Evolutionary conservation across 495 filamentous ascomycete species (phyloP).

Genomic region (Neurospora sp.): DNA sequence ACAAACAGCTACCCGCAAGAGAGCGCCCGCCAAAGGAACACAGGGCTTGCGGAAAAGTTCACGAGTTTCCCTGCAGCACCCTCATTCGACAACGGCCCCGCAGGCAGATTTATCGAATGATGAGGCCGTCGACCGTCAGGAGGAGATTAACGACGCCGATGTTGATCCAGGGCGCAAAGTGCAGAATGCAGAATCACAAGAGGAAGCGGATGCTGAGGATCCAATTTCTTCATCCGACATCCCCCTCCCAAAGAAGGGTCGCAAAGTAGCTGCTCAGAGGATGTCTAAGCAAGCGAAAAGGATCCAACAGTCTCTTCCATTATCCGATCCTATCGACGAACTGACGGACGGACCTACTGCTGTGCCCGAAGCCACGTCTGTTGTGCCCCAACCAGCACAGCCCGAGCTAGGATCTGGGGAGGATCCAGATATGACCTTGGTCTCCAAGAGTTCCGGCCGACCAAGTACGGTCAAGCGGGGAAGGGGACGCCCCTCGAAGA

Average conservation of each 20-base stretch:
- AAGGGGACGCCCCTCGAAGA: constrained; percentile 23
- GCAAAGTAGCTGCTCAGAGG: constrained; percentile 33
- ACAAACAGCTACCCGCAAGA: constrained; percentile 21
- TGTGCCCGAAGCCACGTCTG: constrained; percentile 11
- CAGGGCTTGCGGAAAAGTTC: constrained; percentile 46
- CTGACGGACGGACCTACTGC: constrained; percentile 11
- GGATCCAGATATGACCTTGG: constrained; percentile 33
- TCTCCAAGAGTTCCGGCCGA: constrained; percentile 16
- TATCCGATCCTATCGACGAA: constrained; percentile 12
- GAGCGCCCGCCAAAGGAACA: constrained; percentile 22
- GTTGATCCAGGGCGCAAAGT: constrained; percentile 34
- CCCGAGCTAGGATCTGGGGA: constrained; percentile 22
- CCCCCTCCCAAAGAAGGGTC: constrained; percentile 33
- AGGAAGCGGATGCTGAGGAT: constrained; percentile 25
- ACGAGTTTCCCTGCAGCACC: constrained; percentile 33
- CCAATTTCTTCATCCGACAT: background rate
- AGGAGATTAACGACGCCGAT: constrained; percentile 40
- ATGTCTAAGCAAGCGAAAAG: constrained; percentile 38
- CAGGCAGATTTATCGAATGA: constrained; percentile 40
- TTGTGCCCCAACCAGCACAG: constrained; percentile 17
- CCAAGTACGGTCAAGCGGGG: constrained; percentile 25
- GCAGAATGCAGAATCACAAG: constrained; percentile 25
- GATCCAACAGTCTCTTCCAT: constrained; percentile 19
- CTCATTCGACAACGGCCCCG: constrained; percentile 27
- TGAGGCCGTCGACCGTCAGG: constrained; percentile 57